These are phyloP conservation scores for Arbutus unedo DNA, from an alignment of 148 eudicot genomes.

Conservation along the genomic window DNA sequence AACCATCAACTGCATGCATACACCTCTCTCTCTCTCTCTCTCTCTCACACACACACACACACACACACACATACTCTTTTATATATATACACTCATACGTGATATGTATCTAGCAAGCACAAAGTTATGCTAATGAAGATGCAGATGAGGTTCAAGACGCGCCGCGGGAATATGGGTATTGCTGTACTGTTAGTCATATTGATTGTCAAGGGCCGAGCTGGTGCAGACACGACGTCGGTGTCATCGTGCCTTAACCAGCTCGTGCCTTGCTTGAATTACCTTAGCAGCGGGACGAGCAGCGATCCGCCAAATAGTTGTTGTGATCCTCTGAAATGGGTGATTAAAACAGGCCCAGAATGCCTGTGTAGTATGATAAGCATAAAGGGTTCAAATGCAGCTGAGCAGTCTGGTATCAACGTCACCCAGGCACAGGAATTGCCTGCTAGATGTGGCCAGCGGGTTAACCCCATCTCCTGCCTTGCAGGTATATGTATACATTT, in stretches of 20 bases:
- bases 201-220: neutral
- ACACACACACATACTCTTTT: neutral
- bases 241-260: slow-evolving; percentile 51
- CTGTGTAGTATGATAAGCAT: slow-evolving; percentile 50
- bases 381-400: neutral
- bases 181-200: neutral
- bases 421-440: slow-evolving; percentile 4
- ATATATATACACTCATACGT: neutral
- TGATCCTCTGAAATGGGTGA: slow-evolving; percentile 53
- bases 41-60: neutral
- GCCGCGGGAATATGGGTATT: neutral
- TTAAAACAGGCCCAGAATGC: slow-evolving; percentile 52
- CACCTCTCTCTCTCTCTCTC: neutral
- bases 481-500: neutral
- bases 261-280: slow-evolving; percentile 51
- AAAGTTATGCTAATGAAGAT: neutral
- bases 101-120: neutral
- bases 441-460: neutral
- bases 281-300: slow-evolving; percentile 23
- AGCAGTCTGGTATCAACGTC: neutral
- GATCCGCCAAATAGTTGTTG: slow-evolving; percentile 57
- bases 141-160: neutral
- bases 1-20: neutral
- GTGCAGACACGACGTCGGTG: neutral
- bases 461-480: neutral